phyloP scores from a whole-genome alignment of 169 alveolate species.

The Perkinsus olseni region DNA sequence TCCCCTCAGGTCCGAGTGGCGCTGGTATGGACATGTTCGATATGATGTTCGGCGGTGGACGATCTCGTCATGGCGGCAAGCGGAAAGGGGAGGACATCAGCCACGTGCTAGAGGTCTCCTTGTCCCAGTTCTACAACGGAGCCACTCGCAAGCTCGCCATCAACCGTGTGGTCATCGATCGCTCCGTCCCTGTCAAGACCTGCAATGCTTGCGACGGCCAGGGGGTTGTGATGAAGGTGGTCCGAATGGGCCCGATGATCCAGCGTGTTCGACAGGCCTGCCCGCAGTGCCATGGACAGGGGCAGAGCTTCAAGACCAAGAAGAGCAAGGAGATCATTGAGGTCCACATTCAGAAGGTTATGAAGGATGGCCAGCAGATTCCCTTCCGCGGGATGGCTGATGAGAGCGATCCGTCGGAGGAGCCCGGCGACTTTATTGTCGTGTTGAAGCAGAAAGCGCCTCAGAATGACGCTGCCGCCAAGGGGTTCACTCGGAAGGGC shows the following conservation, averaged over 20 bases:
- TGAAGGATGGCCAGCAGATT: slow-evolving; percentile 39
- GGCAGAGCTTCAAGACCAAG: slow-evolving; percentile 31
- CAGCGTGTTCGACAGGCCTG: slow-evolving; percentile 29
- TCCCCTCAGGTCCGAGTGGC: neutral
- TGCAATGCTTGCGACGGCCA: slow-evolving; percentile 65
- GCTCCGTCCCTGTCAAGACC: slow-evolving; percentile 10
- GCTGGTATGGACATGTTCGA: slow-evolving; percentile 10
- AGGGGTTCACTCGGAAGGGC: slow-evolving; percentile 53
- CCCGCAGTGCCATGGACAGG: slow-evolving; percentile 44
- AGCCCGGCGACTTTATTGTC: slow-evolving; percentile 63
- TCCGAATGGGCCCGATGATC: slow-evolving; percentile 33
- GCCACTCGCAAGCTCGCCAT: slow-evolving; percentile 43
- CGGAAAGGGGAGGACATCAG: slow-evolving; percentile 41
- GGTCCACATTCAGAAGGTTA: slow-evolving; percentile 59
- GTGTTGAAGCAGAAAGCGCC: slow-evolving; percentile 35
- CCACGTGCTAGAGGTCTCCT: slow-evolving; percentile 47
- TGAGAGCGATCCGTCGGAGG: slow-evolving; percentile 46
- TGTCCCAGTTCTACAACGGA: slow-evolving; percentile 69
- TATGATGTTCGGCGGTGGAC: slow-evolving; percentile 43
- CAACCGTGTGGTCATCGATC: slow-evolving; percentile 39
- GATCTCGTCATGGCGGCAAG: slow-evolving; percentile 27
- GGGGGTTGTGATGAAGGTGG: slow-evolving; percentile 47
- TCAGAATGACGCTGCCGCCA: slow-evolving; percentile 38
- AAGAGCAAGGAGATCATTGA: slow-evolving; percentile 46
- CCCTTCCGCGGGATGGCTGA: slow-evolving; percentile 36